These are phyloP conservation scores for Eucalyptus pauciflora DNA, from an alignment of 345 rosid genomes.

Conservation along the genomic window DNA sequence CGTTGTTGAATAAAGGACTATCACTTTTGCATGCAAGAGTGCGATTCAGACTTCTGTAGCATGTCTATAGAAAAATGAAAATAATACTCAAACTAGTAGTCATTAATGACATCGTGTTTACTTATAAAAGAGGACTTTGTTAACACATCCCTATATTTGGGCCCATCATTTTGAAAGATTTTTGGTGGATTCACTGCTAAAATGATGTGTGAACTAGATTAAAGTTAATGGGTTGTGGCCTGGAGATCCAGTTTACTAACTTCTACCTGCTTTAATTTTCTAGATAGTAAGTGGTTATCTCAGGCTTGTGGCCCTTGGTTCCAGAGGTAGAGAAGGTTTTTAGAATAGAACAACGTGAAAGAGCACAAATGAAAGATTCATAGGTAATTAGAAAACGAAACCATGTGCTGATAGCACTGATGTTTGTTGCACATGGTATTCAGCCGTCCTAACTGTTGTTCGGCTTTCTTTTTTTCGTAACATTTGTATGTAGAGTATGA, in stretches of 20 bases:
- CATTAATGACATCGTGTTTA: neutral
- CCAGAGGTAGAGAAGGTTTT: neutral
- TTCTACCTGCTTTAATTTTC: neutral
- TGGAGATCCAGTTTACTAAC: neutral
- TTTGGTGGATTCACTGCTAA: constrained; percentile 34
- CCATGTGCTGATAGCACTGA: neutral
- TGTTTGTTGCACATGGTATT: neutral
- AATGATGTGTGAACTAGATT: neutral
- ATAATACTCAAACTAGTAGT: neutral
- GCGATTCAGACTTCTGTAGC: neutral
- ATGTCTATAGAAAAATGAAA: neutral
- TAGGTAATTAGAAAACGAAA: neutral
- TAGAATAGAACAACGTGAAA: neutral
- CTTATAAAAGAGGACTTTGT: neutral
- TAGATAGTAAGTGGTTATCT: constrained; percentile 76
- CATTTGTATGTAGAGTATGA: neutral
- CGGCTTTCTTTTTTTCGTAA: neutral
- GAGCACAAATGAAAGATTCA: neutral
- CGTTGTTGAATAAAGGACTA: neutral
- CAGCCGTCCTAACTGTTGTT: neutral
- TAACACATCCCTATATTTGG: neutral
- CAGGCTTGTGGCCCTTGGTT: neutral
- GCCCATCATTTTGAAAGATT: neutral
- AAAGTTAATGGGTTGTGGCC: neutral
- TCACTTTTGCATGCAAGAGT: neutral